Percentiles rank a stretch among this genome's conserved stretches.
Evolutionary conservation across 768 basidiomycete genomes (phyloP).

Genomic region (Suillus clintonianus): DNA sequence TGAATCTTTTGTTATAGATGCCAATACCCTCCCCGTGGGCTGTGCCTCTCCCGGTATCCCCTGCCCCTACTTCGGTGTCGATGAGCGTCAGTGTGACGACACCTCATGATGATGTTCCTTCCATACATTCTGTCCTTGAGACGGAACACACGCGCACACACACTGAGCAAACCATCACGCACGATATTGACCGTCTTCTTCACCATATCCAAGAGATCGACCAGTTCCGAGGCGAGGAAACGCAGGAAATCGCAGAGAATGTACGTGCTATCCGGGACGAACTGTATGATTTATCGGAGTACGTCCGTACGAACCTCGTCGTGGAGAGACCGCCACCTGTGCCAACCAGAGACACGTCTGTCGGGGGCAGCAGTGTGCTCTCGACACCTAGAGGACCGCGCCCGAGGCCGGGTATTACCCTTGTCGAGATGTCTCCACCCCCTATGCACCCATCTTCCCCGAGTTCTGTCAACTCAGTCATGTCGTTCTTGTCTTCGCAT

Average conservation of each 20-base stretch:
- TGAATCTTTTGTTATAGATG: conserved; percentile 31
- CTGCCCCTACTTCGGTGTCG: conserved; percentile 40
- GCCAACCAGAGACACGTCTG: conserved; percentile 40
- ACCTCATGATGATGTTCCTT: conserved; percentile 48
- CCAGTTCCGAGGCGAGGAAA: conserved; percentile 61
- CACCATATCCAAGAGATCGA: conserved; percentile 66
- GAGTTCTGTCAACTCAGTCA: conserved; percentile 33
- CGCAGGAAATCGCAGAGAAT: conserved; percentile 62
- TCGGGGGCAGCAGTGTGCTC: conserved; percentile 44
- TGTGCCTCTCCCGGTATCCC: conserved; percentile 31
- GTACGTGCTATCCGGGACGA: conserved; percentile 71
- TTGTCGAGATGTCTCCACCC: conserved; percentile 47
- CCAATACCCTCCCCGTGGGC: conserved; percentile 28
- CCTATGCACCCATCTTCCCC: conserved; percentile 42
- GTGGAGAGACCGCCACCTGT: conserved; percentile 20
- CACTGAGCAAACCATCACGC: conserved; percentile 46
- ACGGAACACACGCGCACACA: conserved; percentile 44
- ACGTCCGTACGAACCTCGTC: conserved; percentile 44
- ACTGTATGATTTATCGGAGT: conserved; percentile 61
- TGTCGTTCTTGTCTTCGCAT: conserved; percentile 58
- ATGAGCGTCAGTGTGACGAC: conserved; percentile 53
- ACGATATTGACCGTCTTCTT: conserved; percentile 53
- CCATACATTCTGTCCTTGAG: conserved; percentile 45
- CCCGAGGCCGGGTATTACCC: conserved; percentile 26
- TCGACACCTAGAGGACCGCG: conserved; percentile 32